These are phyloP conservation scores for Pythium coloratum DNA, from an alignment of 352 stramenopile genomes.

Conservation along the genomic window DNA sequence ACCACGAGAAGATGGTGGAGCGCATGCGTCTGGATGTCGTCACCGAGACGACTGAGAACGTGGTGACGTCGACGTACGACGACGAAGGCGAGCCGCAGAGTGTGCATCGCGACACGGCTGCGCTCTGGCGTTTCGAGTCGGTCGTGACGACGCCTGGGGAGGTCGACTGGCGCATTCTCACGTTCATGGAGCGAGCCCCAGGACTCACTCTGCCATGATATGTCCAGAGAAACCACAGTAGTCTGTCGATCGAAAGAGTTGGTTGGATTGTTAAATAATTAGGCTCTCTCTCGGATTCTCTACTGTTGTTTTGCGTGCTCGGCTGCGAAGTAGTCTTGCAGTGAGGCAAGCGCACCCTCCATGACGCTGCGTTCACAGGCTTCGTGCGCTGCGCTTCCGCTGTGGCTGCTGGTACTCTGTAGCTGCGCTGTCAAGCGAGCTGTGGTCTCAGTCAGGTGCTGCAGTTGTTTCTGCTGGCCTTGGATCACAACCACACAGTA, in stretches of 20 bases:
- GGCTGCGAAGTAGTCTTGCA: slow-evolving; percentile 15
- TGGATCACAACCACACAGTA: slow-evolving; percentile 27
- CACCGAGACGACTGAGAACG: slow-evolving; percentile 25
- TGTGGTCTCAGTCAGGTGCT: slow-evolving; percentile 18
- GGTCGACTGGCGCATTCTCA: slow-evolving; percentile 63
- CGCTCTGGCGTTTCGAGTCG: slow-evolving; percentile 58
- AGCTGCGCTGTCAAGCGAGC: slow-evolving; percentile 9
- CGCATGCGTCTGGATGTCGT: slow-evolving; percentile 28
- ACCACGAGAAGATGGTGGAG: slow-evolving; percentile 32
- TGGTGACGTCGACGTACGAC: slow-evolving; percentile 24
- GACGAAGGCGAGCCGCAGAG: slow-evolving; percentile 11
- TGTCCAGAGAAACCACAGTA: neutral
- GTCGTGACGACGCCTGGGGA: slow-evolving; percentile 51
- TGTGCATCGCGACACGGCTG: slow-evolving; percentile 29
- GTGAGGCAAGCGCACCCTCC: slow-evolving; percentile 1
- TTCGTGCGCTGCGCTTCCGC: neutral
- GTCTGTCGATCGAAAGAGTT: neutral
- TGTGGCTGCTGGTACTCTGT: neutral
- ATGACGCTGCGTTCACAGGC: slow-evolving; percentile 17
- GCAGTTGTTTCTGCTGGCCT: slow-evolving; percentile 13
- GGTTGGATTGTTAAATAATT: neutral
- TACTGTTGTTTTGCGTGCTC: slow-evolving; percentile 1
- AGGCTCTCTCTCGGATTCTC: neutral
- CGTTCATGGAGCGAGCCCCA: slow-evolving; percentile 28
- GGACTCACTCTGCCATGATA: slow-evolving; percentile 1